Conservation (phyloP, 2,329 filamentous ascomycete genomes). For the Exophiala aquamarina region DNA sequence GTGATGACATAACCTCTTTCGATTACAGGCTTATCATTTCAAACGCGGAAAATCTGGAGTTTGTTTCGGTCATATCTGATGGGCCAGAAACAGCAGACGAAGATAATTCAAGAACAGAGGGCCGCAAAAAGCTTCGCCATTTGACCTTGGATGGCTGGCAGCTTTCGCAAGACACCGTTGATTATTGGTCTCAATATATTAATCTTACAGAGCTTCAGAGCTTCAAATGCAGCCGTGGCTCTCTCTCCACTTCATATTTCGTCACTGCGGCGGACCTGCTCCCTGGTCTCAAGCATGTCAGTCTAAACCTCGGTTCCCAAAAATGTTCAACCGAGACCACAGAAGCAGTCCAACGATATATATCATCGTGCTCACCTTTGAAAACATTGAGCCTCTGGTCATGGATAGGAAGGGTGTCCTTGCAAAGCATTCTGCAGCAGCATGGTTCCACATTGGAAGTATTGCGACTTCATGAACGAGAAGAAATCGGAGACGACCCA, state of each 20-base stretch:
- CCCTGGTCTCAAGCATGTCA: conserved; percentile 18
- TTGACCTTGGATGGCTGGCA: conserved; percentile 21
- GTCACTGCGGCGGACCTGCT: conserved; percentile 10
- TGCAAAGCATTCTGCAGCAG: conserved; percentile 15
- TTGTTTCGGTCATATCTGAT: conserved; percentile 3
- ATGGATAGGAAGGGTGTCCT: conserved; percentile 16
- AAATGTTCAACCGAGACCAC: background rate
- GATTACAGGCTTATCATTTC: conserved; percentile 11
- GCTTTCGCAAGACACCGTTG: conserved; percentile 9
- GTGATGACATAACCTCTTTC: background rate
- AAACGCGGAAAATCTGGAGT: conserved; percentile 15
- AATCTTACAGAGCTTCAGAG: conserved; percentile 12
- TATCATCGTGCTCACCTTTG: conserved; percentile 17
- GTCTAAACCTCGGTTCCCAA: conserved; percentile 14
- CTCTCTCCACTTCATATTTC: conserved; percentile 15
- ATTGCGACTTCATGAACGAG: conserved; percentile 24
- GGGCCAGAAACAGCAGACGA: background rate
- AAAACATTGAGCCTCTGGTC: conserved; percentile 24
- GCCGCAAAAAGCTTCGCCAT: conserved; percentile 14
- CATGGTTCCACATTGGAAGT: conserved; percentile 17
- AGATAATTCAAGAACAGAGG: background rate
- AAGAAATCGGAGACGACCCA: conserved; percentile 3
- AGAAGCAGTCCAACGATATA: conserved; percentile 12
- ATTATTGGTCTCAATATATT: conserved; percentile 18
- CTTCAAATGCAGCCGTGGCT: conserved; percentile 20